Base-by-base conservation (phyloP, 495 filamentous ascomycete genomes). In the Talaromyces stipitatus region DNA sequence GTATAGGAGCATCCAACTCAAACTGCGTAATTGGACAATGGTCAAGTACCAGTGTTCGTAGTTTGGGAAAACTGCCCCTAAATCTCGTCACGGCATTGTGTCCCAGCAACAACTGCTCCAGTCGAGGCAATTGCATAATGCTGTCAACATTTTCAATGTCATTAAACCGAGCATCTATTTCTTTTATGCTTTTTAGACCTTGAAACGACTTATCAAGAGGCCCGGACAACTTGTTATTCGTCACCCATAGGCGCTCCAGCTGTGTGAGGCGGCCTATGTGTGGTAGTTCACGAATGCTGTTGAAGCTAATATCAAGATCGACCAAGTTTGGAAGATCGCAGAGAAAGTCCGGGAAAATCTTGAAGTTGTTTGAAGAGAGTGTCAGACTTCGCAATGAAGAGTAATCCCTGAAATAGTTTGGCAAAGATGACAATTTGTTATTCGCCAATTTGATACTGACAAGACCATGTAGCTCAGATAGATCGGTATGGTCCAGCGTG, bases 281-380 rank as follows among this genome's bases (percentile, higher is more conserved):
- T 0, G 91, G 91, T 26, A 97, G 71, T 58, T 65, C 78, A 38
- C 80, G 76, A 51, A 99, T 96, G 12, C 82, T 80, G 64, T 99
- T 99, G 80, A 99, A 99, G 64, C 92, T 97, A 65, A 99, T 82
- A 62, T 99, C 95, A 14, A 99, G 82, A 65, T 99, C 92, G 29
- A 95, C 88, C 26, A 99, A 74, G 29, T 85, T 88, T 61, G 82
- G 85, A 22, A 99, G 69, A 10, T 89, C 77, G 69, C 90, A 91
- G 30, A 97, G 76, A 64, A 92, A 92, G 22, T 83, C 75, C 0
- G 94, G 94, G 60, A 99, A 95, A 46, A 80, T 79, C 28, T 87
- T 83, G 36, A 99, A 81, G 53, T 86, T 89, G 65, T 99, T 99
- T 2, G 92, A 97, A 1, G 91, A 95, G 47, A 99, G 73, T 64